Evolutionary conservation across 148 eudicot genomes (phyloP), one percentile per base, ranked within the genome.

Genomic region (Vaccinium darrowii): DNA sequence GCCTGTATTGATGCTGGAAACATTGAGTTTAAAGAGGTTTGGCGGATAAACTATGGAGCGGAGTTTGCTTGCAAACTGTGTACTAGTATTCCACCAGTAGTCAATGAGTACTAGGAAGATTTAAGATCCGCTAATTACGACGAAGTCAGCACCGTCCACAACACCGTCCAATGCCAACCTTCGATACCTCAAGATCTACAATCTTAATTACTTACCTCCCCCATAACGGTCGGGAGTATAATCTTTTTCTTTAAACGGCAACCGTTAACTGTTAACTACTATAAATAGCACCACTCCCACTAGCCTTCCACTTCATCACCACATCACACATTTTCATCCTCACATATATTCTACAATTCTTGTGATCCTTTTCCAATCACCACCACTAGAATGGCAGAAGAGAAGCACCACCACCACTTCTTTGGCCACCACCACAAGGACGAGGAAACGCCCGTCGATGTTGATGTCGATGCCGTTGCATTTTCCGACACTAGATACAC

Each of bases 381-480:
- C 69, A 63, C 69, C 27, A n/a, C 69, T 63, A n/a, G 4, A 8
- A 63, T 63, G 69, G 69, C 8, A 21, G 27, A 21, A 63, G 69
- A 63, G 69, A 63, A 63, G 69, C 69, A 25, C 27, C 69, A 63
- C 25, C 69, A n/a, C 12, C 27, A n/a, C 69, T n/a, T 10, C 27
- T 63, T 21, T 43, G 47, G 47, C 69, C 69, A n/a, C 69, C 69
- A 63, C 69, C 69, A 63, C 69, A 63, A 63, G 69, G 69, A 63
- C 27, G 30, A 63, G 3, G 69, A 63, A 63, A 63, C n/a, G 27
- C 13, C 69, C 4, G 13, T 63, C 27, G 27, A 62, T 62, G 12
- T 25, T 11, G 27, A 21, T n/a, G 27, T 25, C 3, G 2, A 0
- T 63, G 23, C 11, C 1, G 69, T 43, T 27, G 27, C 27, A 27